Evolutionary conservation across 2,329 filamentous ascomycete genomes (phyloP).

Genomic region (Clarireedia sp.): DNA sequence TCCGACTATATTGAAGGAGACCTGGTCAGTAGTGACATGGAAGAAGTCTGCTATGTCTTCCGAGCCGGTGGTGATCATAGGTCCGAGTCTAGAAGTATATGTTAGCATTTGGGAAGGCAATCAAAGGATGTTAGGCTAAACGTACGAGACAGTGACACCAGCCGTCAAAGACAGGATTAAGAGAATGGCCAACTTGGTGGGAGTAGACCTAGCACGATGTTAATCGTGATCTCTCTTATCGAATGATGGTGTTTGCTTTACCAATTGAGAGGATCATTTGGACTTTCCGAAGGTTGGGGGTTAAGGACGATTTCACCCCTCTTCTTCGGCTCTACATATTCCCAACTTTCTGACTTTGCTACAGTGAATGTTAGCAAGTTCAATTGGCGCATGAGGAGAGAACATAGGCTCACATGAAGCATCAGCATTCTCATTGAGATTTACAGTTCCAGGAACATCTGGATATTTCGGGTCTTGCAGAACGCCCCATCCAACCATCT

Average conservation of each 20-base stretch:
- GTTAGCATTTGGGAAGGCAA: constrained; percentile 4
- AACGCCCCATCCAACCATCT: constrained; percentile 23
- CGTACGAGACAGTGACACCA: constrained; percentile 25
- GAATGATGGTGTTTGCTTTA: constrained; percentile 19
- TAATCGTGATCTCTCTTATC: constrained; percentile 14
- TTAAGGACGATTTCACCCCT: constrained; percentile 42
- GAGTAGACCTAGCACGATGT: constrained; percentile 4
- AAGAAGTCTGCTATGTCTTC: constrained; percentile 31
- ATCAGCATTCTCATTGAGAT: constrained; percentile 19
- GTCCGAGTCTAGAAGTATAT: constrained; percentile 28
- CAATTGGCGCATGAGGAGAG: background rate
- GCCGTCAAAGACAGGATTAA: constrained; percentile 23
- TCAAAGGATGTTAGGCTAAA: constrained; percentile 11
- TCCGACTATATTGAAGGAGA: constrained; percentile 29
- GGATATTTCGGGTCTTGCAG: constrained; percentile 25
- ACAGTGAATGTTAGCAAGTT: constrained; percentile 1
- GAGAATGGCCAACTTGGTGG: constrained; percentile 24
- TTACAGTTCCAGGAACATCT: constrained; percentile 25
- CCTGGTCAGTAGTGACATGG: constrained; percentile 31
- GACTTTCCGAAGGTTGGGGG: constrained; percentile 44
- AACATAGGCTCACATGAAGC: constrained; percentile 11
- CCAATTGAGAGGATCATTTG: constrained; percentile 48
- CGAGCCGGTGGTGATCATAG: constrained; percentile 35
- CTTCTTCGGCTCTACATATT: constrained; percentile 30
- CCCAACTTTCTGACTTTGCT: constrained; percentile 18